A percentile compares a stretch with the other conserved stretches of the same genome.
These are phyloP conservation scores for Mortierella sp. DNA, from an alignment of 371 early-diverging fungal genomes.

Conservation along the genomic window DNA sequence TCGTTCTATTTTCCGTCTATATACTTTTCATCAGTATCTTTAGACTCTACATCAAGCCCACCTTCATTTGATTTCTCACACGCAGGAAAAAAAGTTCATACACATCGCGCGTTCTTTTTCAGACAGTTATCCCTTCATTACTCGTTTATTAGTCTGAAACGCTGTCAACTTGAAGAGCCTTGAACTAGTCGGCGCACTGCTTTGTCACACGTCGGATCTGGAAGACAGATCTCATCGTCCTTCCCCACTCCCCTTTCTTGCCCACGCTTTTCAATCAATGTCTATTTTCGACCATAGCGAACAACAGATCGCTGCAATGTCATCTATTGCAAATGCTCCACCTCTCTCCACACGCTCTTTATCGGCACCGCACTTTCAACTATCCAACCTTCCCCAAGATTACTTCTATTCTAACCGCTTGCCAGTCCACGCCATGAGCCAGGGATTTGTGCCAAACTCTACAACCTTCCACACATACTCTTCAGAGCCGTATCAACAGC, in stretches of 20 bases:
- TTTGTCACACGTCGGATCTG: neutral
- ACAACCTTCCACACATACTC: neutral
- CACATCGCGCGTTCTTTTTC: neutral
- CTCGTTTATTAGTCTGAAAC: neutral
- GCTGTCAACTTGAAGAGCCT: neutral
- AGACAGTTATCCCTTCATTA: neutral
- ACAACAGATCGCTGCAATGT: slow-evolving; percentile 15
- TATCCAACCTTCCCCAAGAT: slow-evolving; percentile 9
- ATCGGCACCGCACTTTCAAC: slow-evolving; percentile 36
- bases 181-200: neutral
- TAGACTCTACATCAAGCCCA: slow-evolving; percentile 12
- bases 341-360: slow-evolving; percentile 28
- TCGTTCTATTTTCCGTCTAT: neutral
- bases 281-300: slow-evolving; percentile 20
- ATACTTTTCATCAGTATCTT: neutral
- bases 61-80: slow-evolving; percentile 5
- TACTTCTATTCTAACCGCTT: slow-evolving; percentile 3
- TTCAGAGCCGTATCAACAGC: slow-evolving; percentile 11
- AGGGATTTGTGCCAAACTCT: neutral
- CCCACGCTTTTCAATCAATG: slow-evolving; percentile 5
- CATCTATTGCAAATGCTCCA: slow-evolving; percentile 2
- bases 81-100: neutral
- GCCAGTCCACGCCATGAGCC: slow-evolving; percentile 7
- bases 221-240: neutral
- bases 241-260: neutral